Evolutionary conservation across 2,329 filamentous ascomycete species (phyloP), one percentile per base, ranked within the genome.

Genomic region (Rhynchosporium secalis): DNA sequence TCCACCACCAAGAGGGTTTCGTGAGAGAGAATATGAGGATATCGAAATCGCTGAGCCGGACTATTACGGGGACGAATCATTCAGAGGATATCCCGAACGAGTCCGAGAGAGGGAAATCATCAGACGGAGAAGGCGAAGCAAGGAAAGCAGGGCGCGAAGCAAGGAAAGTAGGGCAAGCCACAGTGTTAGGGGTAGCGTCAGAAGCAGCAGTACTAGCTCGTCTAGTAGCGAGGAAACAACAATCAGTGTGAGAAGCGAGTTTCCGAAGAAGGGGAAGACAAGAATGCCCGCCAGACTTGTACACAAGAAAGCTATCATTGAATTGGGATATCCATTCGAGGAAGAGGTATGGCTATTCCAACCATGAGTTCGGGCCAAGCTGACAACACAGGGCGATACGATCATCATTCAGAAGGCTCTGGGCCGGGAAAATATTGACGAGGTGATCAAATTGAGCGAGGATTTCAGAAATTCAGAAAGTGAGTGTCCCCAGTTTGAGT

Each of bases 361-460:
- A 8, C 8, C 43, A 6, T 46, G 3, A 8, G 3, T 12, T 15
- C 40, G n/a, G 26, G 2, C 15, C n/a, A 26, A 52, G 46, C 77
- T 79, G 64, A 83, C 66, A 58, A 7, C 68, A 20, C 36, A 95
- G 90, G 91, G 89, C 45, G 88, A 89, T 68, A 89, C 89, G 28
- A 86, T 95, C 69, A 84, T 96, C 58, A 86, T 98, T 40, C 86
- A 90, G 69, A 89, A 91, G 72, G 93, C 94, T 9, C 82, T 98
- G 4, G 90, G 91, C 15, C 93, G 96, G 70, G 86, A 94, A 20
- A 92, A 96, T 70, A 97, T 97, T 66, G 92, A 97, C 69, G 90
- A 96, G 71, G 82, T 97, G 49, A 89, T 97, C 70, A 88, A 86
- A 71, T 80, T 92, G 56, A 96, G 91, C 75, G 90, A 92, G 71